Conservation (phyloP, 129 eudicot genomes). For the Solidago caesia region DNA sequence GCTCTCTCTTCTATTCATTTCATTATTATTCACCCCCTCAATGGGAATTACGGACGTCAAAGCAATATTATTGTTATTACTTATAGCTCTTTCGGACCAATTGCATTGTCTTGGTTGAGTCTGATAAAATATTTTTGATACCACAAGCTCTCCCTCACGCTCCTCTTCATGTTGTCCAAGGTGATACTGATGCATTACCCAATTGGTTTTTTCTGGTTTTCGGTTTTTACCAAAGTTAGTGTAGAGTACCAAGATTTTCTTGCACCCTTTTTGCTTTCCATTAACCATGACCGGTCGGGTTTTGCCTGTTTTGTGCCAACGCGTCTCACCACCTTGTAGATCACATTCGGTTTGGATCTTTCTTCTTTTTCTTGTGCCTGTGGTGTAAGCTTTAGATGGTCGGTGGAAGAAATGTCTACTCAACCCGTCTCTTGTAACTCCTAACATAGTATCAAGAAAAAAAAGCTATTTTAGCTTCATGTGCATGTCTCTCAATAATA, state of each 20-base stretch:
- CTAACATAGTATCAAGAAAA: constrained; percentile 32
- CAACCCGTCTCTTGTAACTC: constrained; percentile 92
- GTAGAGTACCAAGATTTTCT: constrained; percentile 91
- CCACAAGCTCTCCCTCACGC: constrained; percentile 94
- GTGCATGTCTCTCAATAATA: background rate
- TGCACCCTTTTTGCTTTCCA: constrained; percentile 93
- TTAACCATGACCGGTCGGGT: constrained; percentile 89
- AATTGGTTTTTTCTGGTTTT: constrained; percentile 95
- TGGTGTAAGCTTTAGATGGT: constrained; percentile 97
- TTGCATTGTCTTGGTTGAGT: constrained; percentile 96
- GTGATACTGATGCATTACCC: constrained; percentile 99
- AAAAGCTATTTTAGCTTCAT: background rate
- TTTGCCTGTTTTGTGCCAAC: constrained; percentile 99
- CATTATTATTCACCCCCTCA: constrained; percentile 33
- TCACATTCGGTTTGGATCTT: constrained; percentile 96
- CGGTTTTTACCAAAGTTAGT: constrained; percentile 93
- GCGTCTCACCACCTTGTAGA: constrained; percentile 88
- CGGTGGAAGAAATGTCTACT: constrained; percentile 98
- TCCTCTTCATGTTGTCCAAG: constrained; percentile 93
- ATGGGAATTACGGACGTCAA: constrained; percentile 27
- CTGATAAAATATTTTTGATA: constrained; percentile 90
- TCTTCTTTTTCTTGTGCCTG: constrained; percentile 92
- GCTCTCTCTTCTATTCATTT: constrained; percentile 37
- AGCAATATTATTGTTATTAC: constrained; percentile 13
- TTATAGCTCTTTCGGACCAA: constrained; percentile 52